Evolutionary conservation across 108 stramenopile genomes (phyloP), one percentile per base, ranked within the genome.

Genomic region (Skeletonema menzelii): DNA sequence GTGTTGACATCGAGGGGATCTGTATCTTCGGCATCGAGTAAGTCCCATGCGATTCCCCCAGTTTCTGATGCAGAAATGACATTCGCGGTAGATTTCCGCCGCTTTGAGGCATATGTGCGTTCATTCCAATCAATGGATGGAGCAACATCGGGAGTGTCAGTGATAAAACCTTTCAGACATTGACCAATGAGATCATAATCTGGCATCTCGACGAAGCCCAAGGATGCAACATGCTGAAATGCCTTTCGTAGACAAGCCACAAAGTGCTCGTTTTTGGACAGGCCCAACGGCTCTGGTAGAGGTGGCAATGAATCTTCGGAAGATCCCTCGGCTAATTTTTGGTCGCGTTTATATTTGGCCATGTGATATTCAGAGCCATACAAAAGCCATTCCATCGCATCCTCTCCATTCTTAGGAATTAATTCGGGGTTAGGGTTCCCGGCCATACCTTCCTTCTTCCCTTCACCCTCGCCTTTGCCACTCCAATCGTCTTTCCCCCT

Each of bases 301-400:
- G 69, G 8, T 30, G 67, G 55, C 17, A 79, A 14, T n/a, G 59
- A 47, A 26, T 79, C 76, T 4, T 71, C 71, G 14, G 42, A 56
- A 69, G 35, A 74, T 55, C 34, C 73, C 73, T 42, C 77, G 60
- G 15, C 70, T 61, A 22, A 17, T 53, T 69, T 81, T 35, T 53
- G 59, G 37, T 83, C 82, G 47, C 69, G 76, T 56, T 69, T 73
- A 44, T 76, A 85, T 60, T 70, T 84, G 13, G 86, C 83, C 38
- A 82, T 69, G 67, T 95, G 93, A 76, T 92, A 90, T 63, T 88
- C 87, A 26, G 90, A 79, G 14, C 93, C 93, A 80, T 78, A 82
- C 10, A 95, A 70, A 28, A 95, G 64, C 72, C 74, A 75, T 44
- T 84, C 82, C 11, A 85, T 87, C 8, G 79, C 61, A 69, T 89